These are phyloP conservation scores for Podospora tetraspora DNA, from an alignment of 495 filamentous ascomycete genomes.

Conservation along the genomic window DNA sequence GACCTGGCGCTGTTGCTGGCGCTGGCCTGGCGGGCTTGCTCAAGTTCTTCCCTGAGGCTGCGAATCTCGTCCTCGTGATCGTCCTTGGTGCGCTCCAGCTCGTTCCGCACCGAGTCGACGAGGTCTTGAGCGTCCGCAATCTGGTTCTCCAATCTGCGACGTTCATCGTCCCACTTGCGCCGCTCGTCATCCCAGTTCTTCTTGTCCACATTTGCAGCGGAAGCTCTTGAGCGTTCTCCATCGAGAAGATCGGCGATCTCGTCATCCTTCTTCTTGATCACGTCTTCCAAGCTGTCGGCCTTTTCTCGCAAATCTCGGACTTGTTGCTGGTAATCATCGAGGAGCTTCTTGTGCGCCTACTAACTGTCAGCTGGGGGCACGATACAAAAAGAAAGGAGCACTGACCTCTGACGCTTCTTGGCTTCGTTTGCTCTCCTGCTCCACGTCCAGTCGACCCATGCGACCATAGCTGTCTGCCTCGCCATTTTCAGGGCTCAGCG, in stretches of 20 bases:
- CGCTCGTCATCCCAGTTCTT: slow-evolving; percentile 72
- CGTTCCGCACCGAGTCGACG: slow-evolving; percentile 67
- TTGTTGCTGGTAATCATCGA: slow-evolving; percentile 73
- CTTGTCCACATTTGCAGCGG: slow-evolving; percentile 49
- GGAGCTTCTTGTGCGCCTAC: slow-evolving; percentile 62
- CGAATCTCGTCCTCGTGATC: slow-evolving; percentile 61
- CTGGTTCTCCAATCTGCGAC: slow-evolving; percentile 66
- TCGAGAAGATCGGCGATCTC: slow-evolving; percentile 39
- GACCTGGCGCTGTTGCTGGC: slow-evolving; percentile 14
- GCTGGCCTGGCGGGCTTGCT: slow-evolving; percentile 40
- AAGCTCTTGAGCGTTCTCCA: slow-evolving; percentile 38
- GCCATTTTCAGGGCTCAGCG: slow-evolving; percentile 38
- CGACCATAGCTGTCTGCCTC: slow-evolving; percentile 59
- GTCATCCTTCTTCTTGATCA: slow-evolving; percentile 47
- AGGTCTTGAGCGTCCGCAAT: slow-evolving; percentile 71
- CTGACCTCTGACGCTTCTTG: slow-evolving; percentile 50
- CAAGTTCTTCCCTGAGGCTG: slow-evolving; percentile 59
- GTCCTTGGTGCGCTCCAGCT: slow-evolving; percentile 65
- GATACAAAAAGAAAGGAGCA: slow-evolving; percentile 4
- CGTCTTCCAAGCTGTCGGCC: slow-evolving; percentile 63
- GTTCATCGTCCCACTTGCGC: slow-evolving; percentile 37
- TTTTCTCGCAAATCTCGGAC: slow-evolving; percentile 69
- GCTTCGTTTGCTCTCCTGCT: slow-evolving; percentile 54
- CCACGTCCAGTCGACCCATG: slow-evolving; percentile 47
- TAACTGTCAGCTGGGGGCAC: slow-evolving; percentile 7